Conservation (phyloP, 257 asterid species). For the Linderniella brevidens region DNA sequence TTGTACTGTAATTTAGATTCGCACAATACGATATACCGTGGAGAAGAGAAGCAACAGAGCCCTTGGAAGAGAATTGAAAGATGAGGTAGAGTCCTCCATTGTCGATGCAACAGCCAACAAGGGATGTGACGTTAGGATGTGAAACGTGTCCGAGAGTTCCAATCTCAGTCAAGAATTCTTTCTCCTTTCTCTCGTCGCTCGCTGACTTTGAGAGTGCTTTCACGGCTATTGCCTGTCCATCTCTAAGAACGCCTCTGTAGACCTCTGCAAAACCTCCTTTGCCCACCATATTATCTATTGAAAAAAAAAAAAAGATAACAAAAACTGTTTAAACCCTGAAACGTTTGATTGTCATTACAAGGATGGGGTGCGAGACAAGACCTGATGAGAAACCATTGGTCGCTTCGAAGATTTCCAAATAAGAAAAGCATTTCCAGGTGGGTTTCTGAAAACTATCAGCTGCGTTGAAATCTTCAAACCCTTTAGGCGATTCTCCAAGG, state of each 20-base stretch:
- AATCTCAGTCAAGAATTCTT: slow-evolving; percentile 72
- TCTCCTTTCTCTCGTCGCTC: slow-evolving; percentile 81
- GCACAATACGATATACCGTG: slow-evolving; percentile 36
- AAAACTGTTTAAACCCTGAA: background rate
- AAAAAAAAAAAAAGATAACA: background rate
- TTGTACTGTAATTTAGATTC: background rate
- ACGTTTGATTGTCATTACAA: background rate
- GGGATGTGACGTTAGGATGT: slow-evolving; percentile 61
- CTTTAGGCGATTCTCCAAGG: slow-evolving; percentile 3
- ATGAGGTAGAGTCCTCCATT: slow-evolving; percentile 84
- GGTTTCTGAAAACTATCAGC: slow-evolving; percentile 30
- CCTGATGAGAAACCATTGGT: slow-evolving; percentile 70
- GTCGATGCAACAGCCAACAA: slow-evolving; percentile 84
- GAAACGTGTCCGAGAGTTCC: slow-evolving; percentile 85
- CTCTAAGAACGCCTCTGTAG: slow-evolving; percentile 61
- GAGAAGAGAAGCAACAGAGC: slow-evolving; percentile 81
- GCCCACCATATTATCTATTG: slow-evolving; percentile 67
- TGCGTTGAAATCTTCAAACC: background rate
- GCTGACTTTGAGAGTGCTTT: slow-evolving; percentile 43
- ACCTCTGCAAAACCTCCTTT: slow-evolving; percentile 96
- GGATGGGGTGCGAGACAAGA: slow-evolving; percentile 8
- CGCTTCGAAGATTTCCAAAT: slow-evolving; percentile 50
- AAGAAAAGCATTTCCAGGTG: slow-evolving; percentile 84
- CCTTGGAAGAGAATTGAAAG: slow-evolving; percentile 83
- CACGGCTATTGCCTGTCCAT: slow-evolving; percentile 78